Conservation (phyloP, 805 yeast genomes). For the Suhomyces emberorum region DNA sequence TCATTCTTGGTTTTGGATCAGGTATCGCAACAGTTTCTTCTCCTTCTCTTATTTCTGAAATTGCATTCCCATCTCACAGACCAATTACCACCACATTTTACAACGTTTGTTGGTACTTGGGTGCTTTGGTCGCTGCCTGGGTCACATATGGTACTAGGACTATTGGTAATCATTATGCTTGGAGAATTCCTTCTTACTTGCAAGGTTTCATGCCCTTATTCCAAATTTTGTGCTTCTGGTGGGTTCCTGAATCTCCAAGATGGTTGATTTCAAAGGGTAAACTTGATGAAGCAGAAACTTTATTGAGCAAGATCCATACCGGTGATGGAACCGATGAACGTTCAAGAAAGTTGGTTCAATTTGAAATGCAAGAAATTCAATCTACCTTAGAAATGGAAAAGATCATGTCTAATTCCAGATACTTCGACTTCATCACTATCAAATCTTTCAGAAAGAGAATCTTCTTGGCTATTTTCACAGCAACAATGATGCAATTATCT, state of each 20-base stretch:
- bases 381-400: conserved; percentile 38
- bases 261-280: conserved; percentile 22
- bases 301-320: conserved; percentile 38
- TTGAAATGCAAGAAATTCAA: conserved; percentile 23
- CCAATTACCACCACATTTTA: conserved; percentile 32
- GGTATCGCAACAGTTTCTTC: conserved; percentile 41
- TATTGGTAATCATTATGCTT: conserved; percentile 33
- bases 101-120: conserved; percentile 52
- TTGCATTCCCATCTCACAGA: conserved; percentile 44
- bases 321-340: conserved; percentile 30
- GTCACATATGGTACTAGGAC: conserved; percentile 45
- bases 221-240: conserved; percentile 34
- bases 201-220: conserved; percentile 48
- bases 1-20: conserved; percentile 48
- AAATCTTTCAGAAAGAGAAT: conserved; percentile 42
- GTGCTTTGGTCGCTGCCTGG: conserved; percentile 54
- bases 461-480: conserved; percentile 29
- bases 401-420: conserved; percentile 27
- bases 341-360: conserved; percentile 15
- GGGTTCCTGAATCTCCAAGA: conserved; percentile 41
- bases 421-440: conserved; percentile 36
- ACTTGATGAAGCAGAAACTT: conserved; percentile 23
- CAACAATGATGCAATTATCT: conserved; percentile 42
- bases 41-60: conserved; percentile 50
- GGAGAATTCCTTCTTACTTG: conserved; percentile 55